phyloP scores from a whole-genome alignment of 257 asterid species.

The Marsdenia floribunda region DNA sequence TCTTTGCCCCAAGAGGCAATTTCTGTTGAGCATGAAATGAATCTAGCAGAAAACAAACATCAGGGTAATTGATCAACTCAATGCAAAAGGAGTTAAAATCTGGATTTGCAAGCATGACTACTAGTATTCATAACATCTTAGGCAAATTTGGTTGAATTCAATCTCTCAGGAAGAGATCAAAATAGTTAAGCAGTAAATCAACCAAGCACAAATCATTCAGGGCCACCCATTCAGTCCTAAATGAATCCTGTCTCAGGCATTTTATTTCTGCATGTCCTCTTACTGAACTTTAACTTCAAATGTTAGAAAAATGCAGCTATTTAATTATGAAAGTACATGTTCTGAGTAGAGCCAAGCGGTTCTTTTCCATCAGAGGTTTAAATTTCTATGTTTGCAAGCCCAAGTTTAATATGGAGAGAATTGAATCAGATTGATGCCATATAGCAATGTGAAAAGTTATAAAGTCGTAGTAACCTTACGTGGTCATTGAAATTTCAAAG shows the following conservation, averaged over 20 bases:
- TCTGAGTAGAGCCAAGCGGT: background rate
- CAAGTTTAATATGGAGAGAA: background rate
- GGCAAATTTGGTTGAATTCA: background rate
- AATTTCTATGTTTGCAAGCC: background rate
- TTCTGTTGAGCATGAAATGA: constrained; percentile 46
- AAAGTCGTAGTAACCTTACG: background rate
- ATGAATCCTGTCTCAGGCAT: background rate
- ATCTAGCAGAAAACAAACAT: constrained; percentile 40
- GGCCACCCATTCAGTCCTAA: background rate
- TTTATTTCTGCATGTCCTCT: background rate
- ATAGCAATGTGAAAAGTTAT: background rate
- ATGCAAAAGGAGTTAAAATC: background rate
- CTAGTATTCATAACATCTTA: background rate
- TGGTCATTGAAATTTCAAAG: background rate
- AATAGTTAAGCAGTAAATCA: background rate
- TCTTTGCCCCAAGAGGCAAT: constrained; percentile 34
- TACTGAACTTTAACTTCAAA: background rate
- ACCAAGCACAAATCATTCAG: background rate
- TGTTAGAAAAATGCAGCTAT: background rate
- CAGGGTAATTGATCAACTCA: background rate
- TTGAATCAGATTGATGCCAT: background rate
- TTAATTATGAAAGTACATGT: background rate
- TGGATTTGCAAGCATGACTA: background rate
- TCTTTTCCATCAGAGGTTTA: background rate
- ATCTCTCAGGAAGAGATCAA: background rate